Percentiles rank a stretch among this genome's conserved stretches.
Evolutionary conservation across 805 yeast species (phyloP).

Genomic region (Candida saitoana): DNA sequence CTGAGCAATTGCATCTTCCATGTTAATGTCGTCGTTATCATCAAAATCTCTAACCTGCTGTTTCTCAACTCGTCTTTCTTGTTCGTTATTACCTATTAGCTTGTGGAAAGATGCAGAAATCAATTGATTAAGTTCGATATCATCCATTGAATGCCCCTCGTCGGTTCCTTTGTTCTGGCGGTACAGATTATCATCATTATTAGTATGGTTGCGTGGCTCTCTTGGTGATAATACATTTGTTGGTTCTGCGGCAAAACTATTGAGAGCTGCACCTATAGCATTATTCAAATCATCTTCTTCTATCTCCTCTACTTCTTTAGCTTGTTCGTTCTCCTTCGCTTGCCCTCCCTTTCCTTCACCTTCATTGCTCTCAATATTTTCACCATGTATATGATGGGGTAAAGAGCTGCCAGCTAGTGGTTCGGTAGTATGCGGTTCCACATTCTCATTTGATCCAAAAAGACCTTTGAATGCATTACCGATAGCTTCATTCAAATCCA

Average conservation of each 20-base stretch:
- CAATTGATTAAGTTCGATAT: slow-evolving; percentile 16
- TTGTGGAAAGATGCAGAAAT: slow-evolving; percentile 21
- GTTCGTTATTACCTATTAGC: slow-evolving; percentile 4
- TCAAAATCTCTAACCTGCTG: slow-evolving; percentile 1
- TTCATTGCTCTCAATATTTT: background rate
- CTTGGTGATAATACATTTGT: slow-evolving; percentile 2
- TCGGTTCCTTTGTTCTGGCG: no score
- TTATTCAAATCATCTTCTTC: slow-evolving; percentile 26
- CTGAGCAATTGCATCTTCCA: slow-evolving; percentile 27
- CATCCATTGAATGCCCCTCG: slow-evolving; percentile 8
- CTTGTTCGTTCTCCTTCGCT: background rate
- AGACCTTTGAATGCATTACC: slow-evolving; percentile 20
- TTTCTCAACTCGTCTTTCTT: background rate
- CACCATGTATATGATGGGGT: no score
- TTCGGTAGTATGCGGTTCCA: background rate
- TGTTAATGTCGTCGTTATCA: slow-evolving; percentile 9
- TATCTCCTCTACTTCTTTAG: slow-evolving; percentile 5
- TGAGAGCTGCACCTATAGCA: slow-evolving; percentile 40
- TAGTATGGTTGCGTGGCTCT: background rate
- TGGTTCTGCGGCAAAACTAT: background rate
- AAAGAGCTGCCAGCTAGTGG: no score
- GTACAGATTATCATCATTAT: background rate
- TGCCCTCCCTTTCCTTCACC: background rate
- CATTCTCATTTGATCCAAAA: background rate
- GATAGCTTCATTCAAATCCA: slow-evolving; percentile 15